These are phyloP conservation scores for Pleodorina starrii DNA, from an alignment of 139 green algal species.

Conservation along the genomic window DNA sequence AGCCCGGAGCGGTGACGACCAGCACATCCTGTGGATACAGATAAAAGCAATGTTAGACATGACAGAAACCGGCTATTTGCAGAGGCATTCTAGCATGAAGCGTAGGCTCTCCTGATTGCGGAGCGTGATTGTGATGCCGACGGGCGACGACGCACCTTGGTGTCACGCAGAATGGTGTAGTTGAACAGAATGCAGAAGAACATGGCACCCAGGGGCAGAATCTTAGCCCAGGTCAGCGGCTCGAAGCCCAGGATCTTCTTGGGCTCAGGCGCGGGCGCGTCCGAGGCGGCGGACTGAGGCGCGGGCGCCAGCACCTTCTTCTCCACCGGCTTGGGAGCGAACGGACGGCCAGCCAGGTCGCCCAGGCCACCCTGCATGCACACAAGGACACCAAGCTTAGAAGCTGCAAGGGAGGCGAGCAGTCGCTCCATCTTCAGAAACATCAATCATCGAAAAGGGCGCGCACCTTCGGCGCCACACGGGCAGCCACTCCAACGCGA, in stretches of 20 bases:
- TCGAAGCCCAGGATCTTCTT: slow-evolving; percentile 76
- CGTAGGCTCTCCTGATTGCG: no score
- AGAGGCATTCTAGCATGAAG: neutral
- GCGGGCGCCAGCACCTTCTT: slow-evolving; percentile 49
- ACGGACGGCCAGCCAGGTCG: slow-evolving; percentile 14
- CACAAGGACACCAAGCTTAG: neutral
- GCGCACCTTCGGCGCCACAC: slow-evolving; percentile 36
- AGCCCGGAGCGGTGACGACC: slow-evolving; percentile 97
- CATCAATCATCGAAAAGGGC: neutral
- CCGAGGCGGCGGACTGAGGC: slow-evolving; percentile 39
- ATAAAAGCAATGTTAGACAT: neutral
- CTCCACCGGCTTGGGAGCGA: slow-evolving; percentile 47
- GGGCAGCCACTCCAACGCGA: slow-evolving; percentile 1
- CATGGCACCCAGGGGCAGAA: slow-evolving; percentile 95
- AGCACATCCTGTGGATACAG: slow-evolving; percentile 90
- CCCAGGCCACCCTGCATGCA: slow-evolving; percentile 27
- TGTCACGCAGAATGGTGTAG: slow-evolving; percentile 99
- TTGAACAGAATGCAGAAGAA: slow-evolving; percentile 99
- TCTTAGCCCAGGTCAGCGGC: slow-evolving; percentile 88
- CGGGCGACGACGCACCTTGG: slow-evolving; percentile 80
- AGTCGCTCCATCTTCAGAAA: neutral
- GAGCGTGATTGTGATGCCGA: neutral
- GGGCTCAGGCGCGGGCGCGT: slow-evolving; percentile 43
- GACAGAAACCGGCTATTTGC: no score
- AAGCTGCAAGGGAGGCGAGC: neutral